A percentile compares a stretch with the other conserved stretches of the same genome.
phyloP scores from a whole-genome alignment of 106 monocot species.

The Allium sativum region DNA sequence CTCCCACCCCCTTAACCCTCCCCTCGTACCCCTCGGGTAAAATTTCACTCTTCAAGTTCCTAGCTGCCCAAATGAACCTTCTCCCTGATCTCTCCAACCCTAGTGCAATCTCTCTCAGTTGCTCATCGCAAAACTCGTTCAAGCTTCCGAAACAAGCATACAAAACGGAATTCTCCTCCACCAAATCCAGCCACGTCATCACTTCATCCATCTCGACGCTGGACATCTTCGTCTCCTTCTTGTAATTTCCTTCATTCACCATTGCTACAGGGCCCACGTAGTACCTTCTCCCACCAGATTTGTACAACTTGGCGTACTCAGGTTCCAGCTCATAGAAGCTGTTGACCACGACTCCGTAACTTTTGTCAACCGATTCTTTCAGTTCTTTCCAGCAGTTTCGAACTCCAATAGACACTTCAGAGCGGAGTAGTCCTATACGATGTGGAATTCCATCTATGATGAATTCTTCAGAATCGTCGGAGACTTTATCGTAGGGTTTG shows the following conservation, averaged over 20 bases:
- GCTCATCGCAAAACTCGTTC: constrained; percentile 16
- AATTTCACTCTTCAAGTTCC: background rate
- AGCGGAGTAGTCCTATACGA: background rate
- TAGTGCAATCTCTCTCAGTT: constrained; percentile 24
- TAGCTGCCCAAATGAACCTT: constrained; percentile 17
- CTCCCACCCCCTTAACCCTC: constrained; percentile 14
- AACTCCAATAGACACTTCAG: constrained; percentile 1
- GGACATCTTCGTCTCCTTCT: background rate
- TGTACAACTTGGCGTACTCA: constrained; percentile 5
- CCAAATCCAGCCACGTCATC: constrained; percentile 27
- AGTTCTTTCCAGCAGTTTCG: background rate
- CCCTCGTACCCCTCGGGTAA: constrained; percentile 14
- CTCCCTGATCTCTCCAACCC: constrained; percentile 14
- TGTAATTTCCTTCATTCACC: background rate
- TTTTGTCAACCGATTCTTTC: background rate
- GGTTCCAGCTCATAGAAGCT: constrained; percentile 18
- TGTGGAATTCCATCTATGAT: constrained; percentile 2
- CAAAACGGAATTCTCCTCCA: constrained; percentile 19
- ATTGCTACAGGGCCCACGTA: constrained; percentile 20
- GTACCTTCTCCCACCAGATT: background rate
- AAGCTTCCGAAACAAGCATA: constrained; percentile 45
- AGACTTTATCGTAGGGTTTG: background rate
- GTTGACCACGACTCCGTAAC: constrained; percentile 17
- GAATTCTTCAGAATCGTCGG: constrained; percentile 1
- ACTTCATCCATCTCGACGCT: background rate